Percentiles rank a stretch among this genome's conserved stretches.
Evolutionary conservation across 805 yeast species (phyloP).

Genomic region (Ogataea methylovora): DNA sequence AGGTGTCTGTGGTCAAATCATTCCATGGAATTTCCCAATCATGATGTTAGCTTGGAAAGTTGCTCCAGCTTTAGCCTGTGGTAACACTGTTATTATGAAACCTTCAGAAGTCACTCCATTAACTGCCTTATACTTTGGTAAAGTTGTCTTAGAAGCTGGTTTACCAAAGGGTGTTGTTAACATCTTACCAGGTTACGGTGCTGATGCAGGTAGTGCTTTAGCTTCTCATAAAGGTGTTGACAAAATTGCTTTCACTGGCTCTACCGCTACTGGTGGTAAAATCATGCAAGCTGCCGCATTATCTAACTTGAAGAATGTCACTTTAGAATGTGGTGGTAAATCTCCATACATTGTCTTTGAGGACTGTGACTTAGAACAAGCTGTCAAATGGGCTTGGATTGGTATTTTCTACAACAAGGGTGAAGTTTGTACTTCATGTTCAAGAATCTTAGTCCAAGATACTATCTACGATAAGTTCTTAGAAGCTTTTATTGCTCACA

Average conservation of each 20-base stretch:
- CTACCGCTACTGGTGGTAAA: constrained; percentile 64
- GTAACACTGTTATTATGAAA: constrained; percentile 64
- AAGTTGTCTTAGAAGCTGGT: constrained; percentile 57
- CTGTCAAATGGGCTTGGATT: constrained; percentile 40
- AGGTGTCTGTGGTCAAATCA: constrained; percentile 75
- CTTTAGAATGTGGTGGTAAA: constrained; percentile 57
- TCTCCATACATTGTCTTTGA: constrained; percentile 45
- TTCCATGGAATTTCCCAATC: constrained; percentile 81
- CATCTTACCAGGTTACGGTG: constrained; percentile 66
- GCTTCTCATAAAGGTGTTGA: constrained; percentile 57
- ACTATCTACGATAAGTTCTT: constrained; percentile 33
- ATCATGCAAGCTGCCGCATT: constrained; percentile 63
- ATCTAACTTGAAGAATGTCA: constrained; percentile 46
- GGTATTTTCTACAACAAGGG: constrained; percentile 42
- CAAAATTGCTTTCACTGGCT: constrained; percentile 77
- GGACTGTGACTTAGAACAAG: constrained; percentile 48
- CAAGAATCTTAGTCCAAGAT: constrained; percentile 38
- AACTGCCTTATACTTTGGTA: constrained; percentile 59
- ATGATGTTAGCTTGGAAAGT: constrained; percentile 75
- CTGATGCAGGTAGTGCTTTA: constrained; percentile 60
- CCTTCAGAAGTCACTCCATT: constrained; percentile 74
- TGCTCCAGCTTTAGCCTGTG: constrained; percentile 71
- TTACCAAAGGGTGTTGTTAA: constrained; percentile 73
- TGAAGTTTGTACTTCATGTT: constrained; percentile 41
- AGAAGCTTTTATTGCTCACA: constrained; percentile 28